A percentile compares a stretch with the other conserved stretches of the same genome.
Conservation (phyloP, 495 filamentous ascomycete genomes). For the Penicillium mononematosum region DNA sequence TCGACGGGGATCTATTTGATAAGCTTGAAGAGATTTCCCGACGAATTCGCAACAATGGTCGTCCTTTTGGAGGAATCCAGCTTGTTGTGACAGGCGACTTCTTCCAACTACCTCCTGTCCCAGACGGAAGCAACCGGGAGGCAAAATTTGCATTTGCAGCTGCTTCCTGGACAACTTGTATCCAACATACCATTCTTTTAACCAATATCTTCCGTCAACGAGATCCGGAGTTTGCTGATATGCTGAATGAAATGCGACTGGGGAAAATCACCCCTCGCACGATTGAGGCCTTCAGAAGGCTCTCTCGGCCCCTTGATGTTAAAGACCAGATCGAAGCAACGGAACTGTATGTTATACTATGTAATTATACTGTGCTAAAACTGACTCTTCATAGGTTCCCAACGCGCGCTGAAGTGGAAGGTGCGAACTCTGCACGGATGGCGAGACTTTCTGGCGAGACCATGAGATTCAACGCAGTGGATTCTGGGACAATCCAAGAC, state of each 20-base stretch:
- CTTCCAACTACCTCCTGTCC: constrained; percentile 94
- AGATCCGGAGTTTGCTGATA: constrained; percentile 86
- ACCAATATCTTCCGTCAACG: constrained; percentile 95
- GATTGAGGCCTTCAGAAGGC: constrained; percentile 64
- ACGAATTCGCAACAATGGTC: constrained; percentile 75
- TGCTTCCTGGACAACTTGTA: constrained; percentile 82
- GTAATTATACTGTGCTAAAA: constrained; percentile 19
- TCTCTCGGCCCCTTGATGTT: constrained; percentile 68
- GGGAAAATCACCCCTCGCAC: constrained; percentile 72
- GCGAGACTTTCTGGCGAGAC: constrained; percentile 62
- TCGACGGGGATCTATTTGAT: constrained; percentile 94
- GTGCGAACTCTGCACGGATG: constrained; percentile 76
- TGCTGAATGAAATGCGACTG: constrained; percentile 97
- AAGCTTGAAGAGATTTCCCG: constrained; percentile 91
- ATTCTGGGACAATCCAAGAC: constrained; percentile 74
- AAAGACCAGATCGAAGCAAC: constrained; percentile 82
- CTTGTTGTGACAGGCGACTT: constrained; percentile 96
- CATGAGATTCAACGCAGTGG: constrained; percentile 66
- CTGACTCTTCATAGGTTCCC: constrained; percentile 65
- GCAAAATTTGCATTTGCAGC: constrained; percentile 92
- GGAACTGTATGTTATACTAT: constrained; percentile 61
- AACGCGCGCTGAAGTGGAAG: constrained; percentile 85
- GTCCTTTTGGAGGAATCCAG: constrained; percentile 94
- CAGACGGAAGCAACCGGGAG: constrained; percentile 63
- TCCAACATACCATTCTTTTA: constrained; percentile 92